Percentiles rank a stretch among this genome's conserved stretches.
phyloP scores from a whole-genome alignment of 495 filamentous ascomycete species.

The Aspergillus ellipticus region DNA sequence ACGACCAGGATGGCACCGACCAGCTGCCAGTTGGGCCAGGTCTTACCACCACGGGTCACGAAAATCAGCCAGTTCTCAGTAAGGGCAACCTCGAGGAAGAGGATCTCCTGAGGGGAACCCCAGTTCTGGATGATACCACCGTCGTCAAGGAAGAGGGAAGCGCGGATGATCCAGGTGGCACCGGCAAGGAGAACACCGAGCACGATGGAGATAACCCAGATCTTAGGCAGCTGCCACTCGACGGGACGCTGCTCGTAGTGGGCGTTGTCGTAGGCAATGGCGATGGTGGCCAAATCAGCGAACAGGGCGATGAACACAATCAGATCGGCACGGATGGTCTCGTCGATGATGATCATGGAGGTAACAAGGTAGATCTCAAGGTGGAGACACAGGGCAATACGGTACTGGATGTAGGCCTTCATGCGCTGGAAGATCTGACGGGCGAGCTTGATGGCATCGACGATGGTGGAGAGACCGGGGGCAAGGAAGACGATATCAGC shows the following conservation, averaged over 20 bases:
- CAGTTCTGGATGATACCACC: slow-evolving; percentile 73
- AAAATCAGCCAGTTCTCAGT: slow-evolving; percentile 81
- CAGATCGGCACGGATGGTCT: slow-evolving; percentile 62
- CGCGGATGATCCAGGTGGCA: slow-evolving; percentile 69
- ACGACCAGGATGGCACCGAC: slow-evolving; percentile 68
- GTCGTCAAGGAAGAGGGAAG: slow-evolving; percentile 58
- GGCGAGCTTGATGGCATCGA: slow-evolving; percentile 73
- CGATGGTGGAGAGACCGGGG: slow-evolving; percentile 71
- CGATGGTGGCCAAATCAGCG: slow-evolving; percentile 74
- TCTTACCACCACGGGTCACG: slow-evolving; percentile 69
- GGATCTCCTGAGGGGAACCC: slow-evolving; percentile 65
- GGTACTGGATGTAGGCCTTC: slow-evolving; percentile 79
- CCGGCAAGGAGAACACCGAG: slow-evolving; percentile 63
- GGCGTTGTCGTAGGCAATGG: slow-evolving; percentile 74
- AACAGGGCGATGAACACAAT: slow-evolving; percentile 77
- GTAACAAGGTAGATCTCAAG: slow-evolving; percentile 76
- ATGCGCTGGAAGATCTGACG: slow-evolving; percentile 80
- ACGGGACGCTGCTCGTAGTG: slow-evolving; percentile 68
- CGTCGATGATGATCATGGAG: slow-evolving; percentile 73
- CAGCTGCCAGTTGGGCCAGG: slow-evolving; percentile 69
- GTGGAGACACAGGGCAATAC: slow-evolving; percentile 74
- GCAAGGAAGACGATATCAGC: slow-evolving; percentile 79
- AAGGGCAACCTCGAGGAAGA: slow-evolving; percentile 70
- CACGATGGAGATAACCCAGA: slow-evolving; percentile 70
- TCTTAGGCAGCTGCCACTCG: slow-evolving; percentile 76